phyloP scores from a whole-genome alignment of 2,329 filamentous ascomycete species.

The Monosporascus sp. region DNA sequence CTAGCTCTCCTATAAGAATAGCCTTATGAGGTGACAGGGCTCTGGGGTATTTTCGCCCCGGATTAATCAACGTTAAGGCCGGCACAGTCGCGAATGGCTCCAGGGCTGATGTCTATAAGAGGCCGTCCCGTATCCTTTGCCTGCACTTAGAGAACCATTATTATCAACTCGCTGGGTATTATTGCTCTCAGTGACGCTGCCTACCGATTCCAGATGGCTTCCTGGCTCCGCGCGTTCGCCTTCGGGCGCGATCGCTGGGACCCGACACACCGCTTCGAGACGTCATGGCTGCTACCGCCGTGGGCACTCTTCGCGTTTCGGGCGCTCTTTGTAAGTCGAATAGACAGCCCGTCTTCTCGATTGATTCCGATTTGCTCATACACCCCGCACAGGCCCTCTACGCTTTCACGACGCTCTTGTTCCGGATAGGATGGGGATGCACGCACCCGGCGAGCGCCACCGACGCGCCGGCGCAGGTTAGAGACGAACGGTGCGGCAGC shows the following conservation, averaged over 20 bases:
- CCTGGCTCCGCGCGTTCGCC: slow-evolving; percentile 7
- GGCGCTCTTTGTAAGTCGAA: slow-evolving; percentile 44
- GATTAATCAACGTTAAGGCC: no score
- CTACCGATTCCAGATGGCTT: no score
- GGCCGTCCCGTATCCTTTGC: no score
- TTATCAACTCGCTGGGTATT: no score
- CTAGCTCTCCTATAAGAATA: no score
- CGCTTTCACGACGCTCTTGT: slow-evolving; percentile 63
- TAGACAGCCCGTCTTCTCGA: background rate
- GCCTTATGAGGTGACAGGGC: no score
- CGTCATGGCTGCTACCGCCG: slow-evolving; percentile 74
- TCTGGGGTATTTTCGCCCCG: no score
- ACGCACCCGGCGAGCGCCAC: slow-evolving; percentile 39
- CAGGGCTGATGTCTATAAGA: no score
- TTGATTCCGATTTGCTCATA: background rate
- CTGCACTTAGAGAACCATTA: no score
- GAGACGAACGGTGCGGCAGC: background rate
- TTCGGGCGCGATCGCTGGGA: slow-evolving; percentile 36
- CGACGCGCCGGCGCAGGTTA: slow-evolving; percentile 23
- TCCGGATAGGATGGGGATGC: slow-evolving; percentile 62
- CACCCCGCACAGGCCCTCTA: slow-evolving; percentile 45
- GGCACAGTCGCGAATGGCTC: no score
- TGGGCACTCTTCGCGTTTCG: slow-evolving; percentile 54
- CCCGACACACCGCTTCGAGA: slow-evolving; percentile 63
- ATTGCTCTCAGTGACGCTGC: no score